Percentiles rank a stretch among this genome's conserved stretches.
These are phyloP conservation scores for Cordyceps fumosorosea DNA, from an alignment of 2,329 filamentous ascomycete genomes.

Conservation along the genomic window DNA sequence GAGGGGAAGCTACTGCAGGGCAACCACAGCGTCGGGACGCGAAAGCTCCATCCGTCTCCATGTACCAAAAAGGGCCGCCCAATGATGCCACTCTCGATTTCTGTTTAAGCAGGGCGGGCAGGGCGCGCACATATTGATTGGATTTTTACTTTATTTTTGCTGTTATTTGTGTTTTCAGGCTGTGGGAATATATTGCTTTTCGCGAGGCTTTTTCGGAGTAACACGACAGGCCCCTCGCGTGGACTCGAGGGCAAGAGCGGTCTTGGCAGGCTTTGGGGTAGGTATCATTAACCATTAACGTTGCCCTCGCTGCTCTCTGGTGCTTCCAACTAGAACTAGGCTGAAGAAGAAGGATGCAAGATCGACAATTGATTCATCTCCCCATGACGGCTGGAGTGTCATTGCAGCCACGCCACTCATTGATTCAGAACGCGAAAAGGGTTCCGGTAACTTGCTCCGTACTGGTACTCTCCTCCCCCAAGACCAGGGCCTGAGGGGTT, in stretches of 20 bases:
- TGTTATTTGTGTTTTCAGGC: background rate
- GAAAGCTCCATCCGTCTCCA: background rate
- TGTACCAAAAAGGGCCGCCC: background rate
- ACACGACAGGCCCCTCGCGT: background rate
- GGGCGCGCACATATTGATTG: background rate
- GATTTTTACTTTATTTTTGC: too few relatives aligned
- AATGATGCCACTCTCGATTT: background rate
- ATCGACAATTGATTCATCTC: background rate
- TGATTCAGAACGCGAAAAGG: background rate
- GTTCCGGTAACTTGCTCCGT: too few relatives aligned
- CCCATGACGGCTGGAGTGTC: background rate
- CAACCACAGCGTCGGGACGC: constrained; percentile 7
- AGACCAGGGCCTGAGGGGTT: constrained; percentile 6
- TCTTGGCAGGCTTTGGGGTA: too few relatives aligned
- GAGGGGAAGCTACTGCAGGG: background rate
- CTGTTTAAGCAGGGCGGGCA: background rate
- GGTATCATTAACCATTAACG: too few relatives aligned
- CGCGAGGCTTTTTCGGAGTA: background rate
- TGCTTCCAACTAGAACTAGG: too few relatives aligned
- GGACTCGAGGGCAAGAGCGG: too few relatives aligned
- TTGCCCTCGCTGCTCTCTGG: too few relatives aligned
- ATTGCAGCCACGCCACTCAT: background rate
- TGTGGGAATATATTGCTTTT: background rate
- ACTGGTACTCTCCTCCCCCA: too few relatives aligned
- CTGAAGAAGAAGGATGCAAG: background rate